Percentiles rank a stretch among this genome's conserved stretches.
These are phyloP conservation scores for Colletotrichum tabaci DNA, from an alignment of 2,329 filamentous ascomycete species.

Conservation along the genomic window DNA sequence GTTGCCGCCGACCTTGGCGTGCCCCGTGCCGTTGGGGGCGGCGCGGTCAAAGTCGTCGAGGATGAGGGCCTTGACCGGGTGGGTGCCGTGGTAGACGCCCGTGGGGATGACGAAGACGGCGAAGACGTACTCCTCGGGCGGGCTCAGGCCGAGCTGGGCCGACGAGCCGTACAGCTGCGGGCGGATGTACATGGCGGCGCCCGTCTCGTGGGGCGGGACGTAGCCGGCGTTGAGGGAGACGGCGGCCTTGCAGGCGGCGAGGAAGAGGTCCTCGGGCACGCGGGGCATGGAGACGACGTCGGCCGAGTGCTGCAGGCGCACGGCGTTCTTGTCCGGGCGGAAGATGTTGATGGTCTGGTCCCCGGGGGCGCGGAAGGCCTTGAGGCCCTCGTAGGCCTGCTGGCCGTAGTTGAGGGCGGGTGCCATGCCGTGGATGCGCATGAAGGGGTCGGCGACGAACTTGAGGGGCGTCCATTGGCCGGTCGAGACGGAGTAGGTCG, in stretches of 20 bases:
- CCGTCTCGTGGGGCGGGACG: constrained; percentile 90
- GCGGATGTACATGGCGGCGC: constrained; percentile 92
- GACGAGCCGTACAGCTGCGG: constrained; percentile 90
- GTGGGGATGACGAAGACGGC: constrained; percentile 92
- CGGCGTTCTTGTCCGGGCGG: constrained; percentile 87
- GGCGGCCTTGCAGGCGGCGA: constrained; percentile 82
- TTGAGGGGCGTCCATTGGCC: constrained; percentile 83
- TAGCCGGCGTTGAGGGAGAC: constrained; percentile 91
- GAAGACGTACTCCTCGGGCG: constrained; percentile 94
- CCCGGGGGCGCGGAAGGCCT: constrained; percentile 87
- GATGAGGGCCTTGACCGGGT: constrained; percentile 89
- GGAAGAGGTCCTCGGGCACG: constrained; percentile 83
- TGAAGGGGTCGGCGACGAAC: constrained; percentile 87
- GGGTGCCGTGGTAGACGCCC: constrained; percentile 92
- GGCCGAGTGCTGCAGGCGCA: constrained; percentile 87
- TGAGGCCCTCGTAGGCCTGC: constrained; percentile 98
- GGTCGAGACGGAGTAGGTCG: constrained; percentile 81
- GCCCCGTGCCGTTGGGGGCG: constrained; percentile 91
- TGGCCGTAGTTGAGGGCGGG: constrained; percentile 97
- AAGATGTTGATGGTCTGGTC: constrained; percentile 85
- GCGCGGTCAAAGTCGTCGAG: constrained; percentile 94
- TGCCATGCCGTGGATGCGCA: constrained; percentile 94
- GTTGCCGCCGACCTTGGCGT: constrained; percentile 95
- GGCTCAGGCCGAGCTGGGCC: constrained; percentile 87
- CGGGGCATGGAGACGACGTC: constrained; percentile 86